A percentile compares a stretch with the other conserved stretches of the same genome.
These are phyloP conservation scores for Sclerotinia nivalis DNA, from an alignment of 2,329 filamentous ascomycete species.

Conservation along the genomic window DNA sequence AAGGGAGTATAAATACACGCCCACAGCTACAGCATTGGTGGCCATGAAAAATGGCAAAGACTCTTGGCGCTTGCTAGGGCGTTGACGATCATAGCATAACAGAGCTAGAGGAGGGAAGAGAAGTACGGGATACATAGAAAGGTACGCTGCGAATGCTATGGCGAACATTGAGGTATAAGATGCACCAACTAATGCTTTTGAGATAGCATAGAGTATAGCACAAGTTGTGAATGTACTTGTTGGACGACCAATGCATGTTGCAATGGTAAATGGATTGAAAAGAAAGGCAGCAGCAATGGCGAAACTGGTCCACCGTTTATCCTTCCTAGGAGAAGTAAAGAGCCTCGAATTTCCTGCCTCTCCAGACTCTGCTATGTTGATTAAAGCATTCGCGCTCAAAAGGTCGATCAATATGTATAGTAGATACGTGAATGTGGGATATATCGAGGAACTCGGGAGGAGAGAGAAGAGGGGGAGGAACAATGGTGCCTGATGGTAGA, in stretches of 20 bases:
- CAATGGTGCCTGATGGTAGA: constrained; percentile 78
- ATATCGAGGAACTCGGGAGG: constrained; percentile 67
- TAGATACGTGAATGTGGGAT: constrained; percentile 73
- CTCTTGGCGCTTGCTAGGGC: constrained; percentile 37
- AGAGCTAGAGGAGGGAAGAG: constrained; percentile 80
- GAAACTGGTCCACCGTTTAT: constrained; percentile 71
- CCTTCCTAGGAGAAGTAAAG: constrained; percentile 76
- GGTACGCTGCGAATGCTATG: constrained; percentile 82
- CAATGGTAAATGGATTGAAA: constrained; percentile 91
- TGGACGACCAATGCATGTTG: constrained; percentile 85
- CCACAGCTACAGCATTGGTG: constrained; percentile 55
- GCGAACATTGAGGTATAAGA: constrained; percentile 78
- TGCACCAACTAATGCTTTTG: constrained; percentile 74
- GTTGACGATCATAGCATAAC: constrained; percentile 70
- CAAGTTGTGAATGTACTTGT: constrained; percentile 87
- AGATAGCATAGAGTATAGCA: constrained; percentile 80
- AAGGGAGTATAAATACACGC: constrained; percentile 58
- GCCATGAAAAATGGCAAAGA: constrained; percentile 54
- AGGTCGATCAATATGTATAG: constrained; percentile 82
- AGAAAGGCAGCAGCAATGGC: constrained; percentile 84
- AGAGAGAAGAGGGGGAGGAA: constrained; percentile 89
- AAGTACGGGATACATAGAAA: constrained; percentile 88
- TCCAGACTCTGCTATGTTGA: constrained; percentile 76
- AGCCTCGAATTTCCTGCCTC: constrained; percentile 72
- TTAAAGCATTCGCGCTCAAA: constrained; percentile 76